Percentiles rank a stretch among this genome's conserved stretches.
Evolutionary conservation across 2,329 filamentous ascomycete species (phyloP).

Genomic region (Cadophora malorum): DNA sequence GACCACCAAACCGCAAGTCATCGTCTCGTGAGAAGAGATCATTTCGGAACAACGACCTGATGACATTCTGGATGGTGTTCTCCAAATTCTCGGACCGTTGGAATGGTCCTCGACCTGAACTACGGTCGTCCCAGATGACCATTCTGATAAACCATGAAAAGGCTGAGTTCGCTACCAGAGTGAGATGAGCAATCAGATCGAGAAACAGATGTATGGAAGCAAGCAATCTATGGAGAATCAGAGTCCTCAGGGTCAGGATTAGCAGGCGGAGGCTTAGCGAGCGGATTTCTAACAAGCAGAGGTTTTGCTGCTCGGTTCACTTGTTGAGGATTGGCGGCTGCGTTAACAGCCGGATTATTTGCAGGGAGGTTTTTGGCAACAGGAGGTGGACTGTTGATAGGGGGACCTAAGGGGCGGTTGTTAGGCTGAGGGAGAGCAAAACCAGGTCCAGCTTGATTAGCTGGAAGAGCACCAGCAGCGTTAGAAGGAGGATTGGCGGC

Average conservation of each 20-base stretch:
- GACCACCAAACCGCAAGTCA: not conserved
- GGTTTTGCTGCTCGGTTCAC: not conserved
- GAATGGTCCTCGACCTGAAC: not conserved
- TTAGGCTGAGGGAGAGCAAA: not conserved
- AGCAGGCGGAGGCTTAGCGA: not conserved
- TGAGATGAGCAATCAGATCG: too few species aligned
- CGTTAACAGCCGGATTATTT: too few species aligned
- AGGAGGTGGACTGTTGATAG: too few species aligned
- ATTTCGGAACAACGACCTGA: constrained; percentile 14
- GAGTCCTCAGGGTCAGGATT: not conserved
- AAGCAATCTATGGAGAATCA: too few species aligned
- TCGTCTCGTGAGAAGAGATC: constrained; percentile 24
- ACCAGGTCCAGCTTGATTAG: not conserved
- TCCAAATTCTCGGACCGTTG: constrained; percentile 20
- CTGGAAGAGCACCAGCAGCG: not conserved
- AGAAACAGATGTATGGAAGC: too few species aligned
- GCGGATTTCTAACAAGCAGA: not conserved
- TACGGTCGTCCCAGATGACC: constrained; percentile 6
- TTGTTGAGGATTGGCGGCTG: not conserved
- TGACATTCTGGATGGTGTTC: constrained; percentile 17
- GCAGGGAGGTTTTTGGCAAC: too few species aligned
- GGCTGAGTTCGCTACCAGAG: too few species aligned
- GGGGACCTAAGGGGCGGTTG: not conserved
- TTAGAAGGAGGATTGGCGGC: not conserved
- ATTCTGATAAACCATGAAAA: not conserved